These are phyloP conservation scores for Lactarius indigo DNA, from an alignment of 768 basidiomycete genomes.

Conservation along the genomic window DNA sequence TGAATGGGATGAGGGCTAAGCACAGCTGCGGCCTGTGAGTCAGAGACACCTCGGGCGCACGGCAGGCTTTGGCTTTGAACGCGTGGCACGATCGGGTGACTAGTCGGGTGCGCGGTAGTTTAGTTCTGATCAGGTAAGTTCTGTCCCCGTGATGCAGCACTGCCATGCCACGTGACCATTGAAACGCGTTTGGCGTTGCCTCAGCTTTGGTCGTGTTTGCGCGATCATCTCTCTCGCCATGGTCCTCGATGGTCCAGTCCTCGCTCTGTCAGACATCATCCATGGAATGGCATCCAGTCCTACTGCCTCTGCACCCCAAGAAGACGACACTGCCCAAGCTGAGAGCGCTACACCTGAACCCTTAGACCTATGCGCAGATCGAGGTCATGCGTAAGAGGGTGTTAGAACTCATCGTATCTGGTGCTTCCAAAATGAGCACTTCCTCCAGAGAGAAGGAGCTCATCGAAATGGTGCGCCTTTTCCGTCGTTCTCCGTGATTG, in stretches of 20 bases:
- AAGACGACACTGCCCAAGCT: slow-evolving; percentile 26
- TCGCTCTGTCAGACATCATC: slow-evolving; percentile 55
- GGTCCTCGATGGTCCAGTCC: slow-evolving; percentile 37
- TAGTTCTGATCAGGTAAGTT: not conserved
- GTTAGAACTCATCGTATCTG: slow-evolving; percentile 40
- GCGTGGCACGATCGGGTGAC: slow-evolving; percentile 1
- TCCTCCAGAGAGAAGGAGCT: slow-evolving; percentile 45
- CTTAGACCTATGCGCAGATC: slow-evolving; percentile 46
- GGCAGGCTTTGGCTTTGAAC: not conserved
- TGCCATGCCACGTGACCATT: slow-evolving; percentile 30
- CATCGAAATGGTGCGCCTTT: slow-evolving; percentile 52
- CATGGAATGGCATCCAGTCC: slow-evolving; percentile 53
- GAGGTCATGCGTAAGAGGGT: slow-evolving; percentile 46
- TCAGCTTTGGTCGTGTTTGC: slow-evolving; percentile 34
- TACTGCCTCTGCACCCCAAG: slow-evolving; percentile 29
- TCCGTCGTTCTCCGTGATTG: slow-evolving; percentile 4
- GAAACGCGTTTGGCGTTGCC: slow-evolving; percentile 22
- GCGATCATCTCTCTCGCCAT: slow-evolving; percentile 28
- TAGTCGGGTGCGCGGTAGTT: too few species aligned
- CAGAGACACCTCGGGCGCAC: not conserved
- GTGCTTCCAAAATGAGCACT: slow-evolving; percentile 29
- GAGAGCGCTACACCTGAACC: slow-evolving; percentile 35
- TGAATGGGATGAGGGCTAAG: not conserved
- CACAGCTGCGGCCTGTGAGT: slow-evolving; percentile 5
- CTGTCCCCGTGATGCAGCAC: slow-evolving; percentile 33